Evolutionary conservation across 805 yeast species (phyloP), one percentile per base, ranked within the genome.

Genomic region (Ogataea salicorniae): DNA sequence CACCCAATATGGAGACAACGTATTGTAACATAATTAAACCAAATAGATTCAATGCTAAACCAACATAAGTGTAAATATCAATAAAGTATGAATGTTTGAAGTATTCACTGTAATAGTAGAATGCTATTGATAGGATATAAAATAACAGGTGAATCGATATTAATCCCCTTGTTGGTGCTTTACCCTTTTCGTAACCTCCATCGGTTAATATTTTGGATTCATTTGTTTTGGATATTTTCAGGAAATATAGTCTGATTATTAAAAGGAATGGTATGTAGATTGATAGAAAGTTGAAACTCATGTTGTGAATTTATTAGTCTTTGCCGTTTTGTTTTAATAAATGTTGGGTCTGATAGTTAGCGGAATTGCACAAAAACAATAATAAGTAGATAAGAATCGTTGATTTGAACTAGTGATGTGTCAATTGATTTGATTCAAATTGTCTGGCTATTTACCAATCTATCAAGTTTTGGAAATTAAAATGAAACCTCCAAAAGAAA

Each of bases 131-230:
- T 6, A 18, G 34, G 16, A 41, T 15, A 36, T 51, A 51, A 50
- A 52, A 51, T 13, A 42, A 5, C 5, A 45, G 16, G 35, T 51
- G 55, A 4, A 48, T 40, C 13, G 41, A 31, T 8, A 46, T 44
- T 7, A 51, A 39, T 2, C 29, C 48, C 6, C 33, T 1, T 9
- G 48, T 48, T 8, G 46, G 34, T 7, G 6, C 9, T 31, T 51
- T 51, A 5, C 55, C 55, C 29, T 35, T 45, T 37, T 51, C 55
- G 20, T 45, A 37, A 20, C 55, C 55, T 15, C 55, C 55, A 35
- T 51, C 34, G 15, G 18, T 18, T 14, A 46, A 31, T 17, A 51
- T 51, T 18, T 37, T 42, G 9, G 18, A 5, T 20, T 51, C 55
- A 33, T 51, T 51, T n/a, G 23, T 37, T 26, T 31, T 51, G 17